Evolutionary conservation across 2,329 filamentous ascomycete genomes (phyloP).

Genomic region (Diaporthe batatas): DNA sequence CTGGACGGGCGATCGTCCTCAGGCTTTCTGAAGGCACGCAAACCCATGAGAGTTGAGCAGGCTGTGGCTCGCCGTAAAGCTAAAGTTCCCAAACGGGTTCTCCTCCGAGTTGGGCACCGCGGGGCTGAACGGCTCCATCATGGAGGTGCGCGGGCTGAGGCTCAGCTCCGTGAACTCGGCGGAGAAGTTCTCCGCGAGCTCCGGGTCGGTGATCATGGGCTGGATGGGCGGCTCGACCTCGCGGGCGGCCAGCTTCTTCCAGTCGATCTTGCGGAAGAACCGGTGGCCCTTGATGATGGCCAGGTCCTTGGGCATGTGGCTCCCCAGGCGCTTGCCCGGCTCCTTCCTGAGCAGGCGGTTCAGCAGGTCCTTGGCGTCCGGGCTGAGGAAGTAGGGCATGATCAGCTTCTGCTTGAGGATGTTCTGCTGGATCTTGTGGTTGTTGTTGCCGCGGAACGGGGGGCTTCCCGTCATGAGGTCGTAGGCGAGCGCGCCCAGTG

Average conservation of each 20-base stretch:
- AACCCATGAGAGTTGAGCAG: constrained; percentile 48
- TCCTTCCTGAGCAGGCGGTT: constrained; percentile 93
- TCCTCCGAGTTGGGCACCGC: constrained; percentile 57
- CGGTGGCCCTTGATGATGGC: constrained; percentile 88
- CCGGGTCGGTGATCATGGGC: constrained; percentile 94
- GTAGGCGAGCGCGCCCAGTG: constrained; percentile 90
- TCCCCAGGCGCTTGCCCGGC: constrained; percentile 88
- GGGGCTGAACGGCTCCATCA: constrained; percentile 55
- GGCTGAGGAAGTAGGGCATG: constrained; percentile 89
- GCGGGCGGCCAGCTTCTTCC: constrained; percentile 85
- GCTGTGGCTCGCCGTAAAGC: constrained; percentile 72
- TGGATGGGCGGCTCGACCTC: constrained; percentile 91
- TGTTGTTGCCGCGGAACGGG: constrained; percentile 90
- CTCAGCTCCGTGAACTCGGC: constrained; percentile 90
- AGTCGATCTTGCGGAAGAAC: constrained; percentile 98
- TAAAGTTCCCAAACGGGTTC: constrained; percentile 74
- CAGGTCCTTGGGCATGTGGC: constrained; percentile 90
- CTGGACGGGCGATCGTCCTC: not conserved
- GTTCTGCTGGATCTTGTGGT: constrained; percentile 95
- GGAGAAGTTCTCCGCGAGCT: constrained; percentile 95
- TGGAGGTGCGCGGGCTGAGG: constrained; percentile 71
- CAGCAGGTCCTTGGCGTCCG: constrained; percentile 94
- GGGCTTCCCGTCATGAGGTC: constrained; percentile 94
- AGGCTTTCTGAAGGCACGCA: constrained; percentile 34
- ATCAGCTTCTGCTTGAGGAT: constrained; percentile 93